These are phyloP conservation scores for Cronartium quercuum DNA, from an alignment of 1,284 basidiomycete genomes.

Conservation along the genomic window DNA sequence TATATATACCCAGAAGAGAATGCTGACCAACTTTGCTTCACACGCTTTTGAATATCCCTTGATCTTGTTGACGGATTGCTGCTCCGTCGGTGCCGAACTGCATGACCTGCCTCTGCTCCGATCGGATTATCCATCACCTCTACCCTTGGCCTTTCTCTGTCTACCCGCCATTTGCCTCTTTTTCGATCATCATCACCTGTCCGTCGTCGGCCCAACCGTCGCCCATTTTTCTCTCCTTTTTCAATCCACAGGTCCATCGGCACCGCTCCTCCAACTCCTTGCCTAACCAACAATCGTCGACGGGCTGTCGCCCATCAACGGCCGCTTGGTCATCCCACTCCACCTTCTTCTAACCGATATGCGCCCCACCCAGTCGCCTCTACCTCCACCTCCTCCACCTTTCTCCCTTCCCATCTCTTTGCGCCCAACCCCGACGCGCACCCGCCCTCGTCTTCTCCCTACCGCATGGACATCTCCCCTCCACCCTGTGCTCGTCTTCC, in stretches of 20 bases:
- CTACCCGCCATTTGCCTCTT: background rate
- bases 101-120: background rate
- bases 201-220: background rate
- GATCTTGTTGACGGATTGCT: background rate
- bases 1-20: background rate
- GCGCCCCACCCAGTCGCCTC: background rate
- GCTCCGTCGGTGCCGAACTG: background rate
- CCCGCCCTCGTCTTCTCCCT: conserved; percentile 28
- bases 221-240: background rate
- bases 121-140: background rate
- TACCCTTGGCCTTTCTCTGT: background rate
- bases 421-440: conserved; percentile 27
- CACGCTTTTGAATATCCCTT: background rate
- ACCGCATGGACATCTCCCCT: conserved; percentile 33
- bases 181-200: background rate
- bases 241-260: conserved; percentile 16
- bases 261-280: conserved; percentile 33
- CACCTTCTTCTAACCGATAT: background rate
- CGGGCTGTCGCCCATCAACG: background rate
- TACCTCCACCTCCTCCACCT: too few species aligned
- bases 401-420: conserved; percentile 30
- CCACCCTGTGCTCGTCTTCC: background rate
- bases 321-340: conserved; percentile 1
- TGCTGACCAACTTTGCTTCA: background rate
- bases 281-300: background rate